Percentiles rank a stretch among this genome's conserved stretches.
Conservation (phyloP, 2,329 filamentous ascomycete species). For the Neonectria magnoliae region DNA sequence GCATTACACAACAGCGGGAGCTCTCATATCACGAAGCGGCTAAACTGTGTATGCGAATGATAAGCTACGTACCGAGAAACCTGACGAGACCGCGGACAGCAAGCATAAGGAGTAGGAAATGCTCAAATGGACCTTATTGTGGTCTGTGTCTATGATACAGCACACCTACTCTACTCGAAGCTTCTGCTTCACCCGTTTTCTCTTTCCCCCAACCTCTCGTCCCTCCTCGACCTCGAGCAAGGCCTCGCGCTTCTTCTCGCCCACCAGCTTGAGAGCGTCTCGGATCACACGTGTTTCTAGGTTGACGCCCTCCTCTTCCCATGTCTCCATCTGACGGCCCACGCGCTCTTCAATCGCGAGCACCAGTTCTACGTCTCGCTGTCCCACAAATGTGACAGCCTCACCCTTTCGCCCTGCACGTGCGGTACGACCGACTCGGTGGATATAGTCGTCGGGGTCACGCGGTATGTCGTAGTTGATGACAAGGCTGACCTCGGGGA, state of each 20-base stretch:
- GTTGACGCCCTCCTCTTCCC: conserved; percentile 91
- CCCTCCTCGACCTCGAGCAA: conserved; percentile 91
- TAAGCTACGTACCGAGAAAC: neutral
- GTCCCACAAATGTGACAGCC: conserved; percentile 88
- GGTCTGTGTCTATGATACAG: neutral
- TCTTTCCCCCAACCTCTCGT: conserved; percentile 89
- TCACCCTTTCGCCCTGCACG: conserved; percentile 87
- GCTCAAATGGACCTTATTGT: neutral
- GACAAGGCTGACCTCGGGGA: conserved; percentile 89
- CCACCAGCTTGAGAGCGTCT: conserved; percentile 87
- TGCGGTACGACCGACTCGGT: conserved; percentile 93
- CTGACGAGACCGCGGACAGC: neutral
- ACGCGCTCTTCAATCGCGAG: conserved; percentile 89
- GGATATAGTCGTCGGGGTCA: conserved; percentile 98
- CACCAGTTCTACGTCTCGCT: conserved; percentile 91
- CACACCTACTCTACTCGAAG: conserved; percentile 44
- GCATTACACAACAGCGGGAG: neutral
- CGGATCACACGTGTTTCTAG: conserved; percentile 89
- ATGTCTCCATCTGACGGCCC: conserved; percentile 81
- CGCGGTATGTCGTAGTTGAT: conserved; percentile 96
- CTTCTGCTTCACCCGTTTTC: conserved; percentile 70
- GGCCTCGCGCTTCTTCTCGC: conserved; percentile 95
- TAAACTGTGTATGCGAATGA: neutral
- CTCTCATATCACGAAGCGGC: neutral
- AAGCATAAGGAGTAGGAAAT: neutral